Evolutionary conservation across 2,329 filamentous ascomycete species (phyloP), one percentile per base, ranked within the genome.

Genomic region (Cryphonectria radicalis): DNA sequence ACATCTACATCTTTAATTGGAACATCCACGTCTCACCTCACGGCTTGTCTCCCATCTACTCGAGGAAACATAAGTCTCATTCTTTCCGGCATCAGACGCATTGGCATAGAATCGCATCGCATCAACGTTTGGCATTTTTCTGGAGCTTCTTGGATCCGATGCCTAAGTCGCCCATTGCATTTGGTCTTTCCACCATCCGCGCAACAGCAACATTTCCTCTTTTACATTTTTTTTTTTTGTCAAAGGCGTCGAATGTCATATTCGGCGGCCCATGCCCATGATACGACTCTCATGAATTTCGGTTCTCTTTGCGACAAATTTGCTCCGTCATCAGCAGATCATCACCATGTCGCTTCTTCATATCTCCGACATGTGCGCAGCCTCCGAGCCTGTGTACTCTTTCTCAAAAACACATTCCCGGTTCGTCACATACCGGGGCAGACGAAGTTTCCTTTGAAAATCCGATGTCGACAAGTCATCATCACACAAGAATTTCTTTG

Each of bases 61-160:
- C 60, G 57, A 73, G 69, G 66, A 71, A 69, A 60, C 17, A 59
- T 69, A 71, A 59, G 63, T 71, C 64, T 73, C 70, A 73, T 75
- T 73, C 70, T 75, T 68, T 70, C 67, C 73, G 72, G 75, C 75
- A 77, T 77, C 74, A 76, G 73, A 77, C 74, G 74, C 76, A 77
- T 77, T 77, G 75, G 76, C 75, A 76, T 77, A 76, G 71, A 71
- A 74, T 75, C 70, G 73, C 76, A 74, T 73, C 70, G 71, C 70
- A 74, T 76, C 70, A 70, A 65, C 43, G 66, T 73, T 66, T 72
- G 73, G 75, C 76, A 74, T 73, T 74, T 72, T 69, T 68, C 71
- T 72, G 73, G 75, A 72, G 65, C 74, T 74, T 74, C 73, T 76
- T 77, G 76, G 77, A 77, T 77, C 74, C 69, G 69, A 73, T 71